phyloP scores from a whole-genome alignment of 2,329 filamentous ascomycete species.

The Botrytis elliptica region DNA sequence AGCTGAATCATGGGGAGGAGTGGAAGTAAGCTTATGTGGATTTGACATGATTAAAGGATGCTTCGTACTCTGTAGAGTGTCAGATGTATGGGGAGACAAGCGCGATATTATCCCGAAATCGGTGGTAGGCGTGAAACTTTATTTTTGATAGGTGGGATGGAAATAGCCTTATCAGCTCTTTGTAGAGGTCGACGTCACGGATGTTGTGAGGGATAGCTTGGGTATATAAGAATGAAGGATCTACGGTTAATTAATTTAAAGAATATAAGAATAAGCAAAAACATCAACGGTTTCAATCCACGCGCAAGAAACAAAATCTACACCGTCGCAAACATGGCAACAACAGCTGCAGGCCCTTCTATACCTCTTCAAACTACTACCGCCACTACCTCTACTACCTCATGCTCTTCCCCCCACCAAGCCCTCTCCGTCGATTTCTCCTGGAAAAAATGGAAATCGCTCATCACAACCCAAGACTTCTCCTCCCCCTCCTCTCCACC shows the following conservation, averaged over 20 bases:
- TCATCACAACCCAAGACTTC: constrained; percentile 11
- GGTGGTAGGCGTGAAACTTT: background rate
- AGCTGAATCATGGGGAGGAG: background rate
- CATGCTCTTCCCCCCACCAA: background rate
- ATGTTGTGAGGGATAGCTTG: background rate
- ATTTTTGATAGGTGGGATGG: background rate
- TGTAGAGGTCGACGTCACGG: background rate
- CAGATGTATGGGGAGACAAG: background rate
- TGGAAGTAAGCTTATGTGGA: constrained; percentile 3
- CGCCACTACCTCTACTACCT: background rate
- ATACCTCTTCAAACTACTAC: background rate
- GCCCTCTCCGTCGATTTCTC: constrained; percentile 26
- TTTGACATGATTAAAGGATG: background rate
- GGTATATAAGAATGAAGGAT: background rate
- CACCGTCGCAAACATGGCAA: background rate
- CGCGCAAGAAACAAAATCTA: background rate
- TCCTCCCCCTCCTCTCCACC: background rate
- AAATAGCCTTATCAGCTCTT: background rate
- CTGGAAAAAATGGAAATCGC: constrained; percentile 27
- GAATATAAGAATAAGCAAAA: background rate
- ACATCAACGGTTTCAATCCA: background rate
- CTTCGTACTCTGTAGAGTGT: background rate
- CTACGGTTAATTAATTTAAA: no score
- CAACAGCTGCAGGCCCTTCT: background rate
- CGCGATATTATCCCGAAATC: background rate